Conservation (phyloP, 2,329 filamentous ascomycete genomes). For the Raffaelea arxii region DNA sequence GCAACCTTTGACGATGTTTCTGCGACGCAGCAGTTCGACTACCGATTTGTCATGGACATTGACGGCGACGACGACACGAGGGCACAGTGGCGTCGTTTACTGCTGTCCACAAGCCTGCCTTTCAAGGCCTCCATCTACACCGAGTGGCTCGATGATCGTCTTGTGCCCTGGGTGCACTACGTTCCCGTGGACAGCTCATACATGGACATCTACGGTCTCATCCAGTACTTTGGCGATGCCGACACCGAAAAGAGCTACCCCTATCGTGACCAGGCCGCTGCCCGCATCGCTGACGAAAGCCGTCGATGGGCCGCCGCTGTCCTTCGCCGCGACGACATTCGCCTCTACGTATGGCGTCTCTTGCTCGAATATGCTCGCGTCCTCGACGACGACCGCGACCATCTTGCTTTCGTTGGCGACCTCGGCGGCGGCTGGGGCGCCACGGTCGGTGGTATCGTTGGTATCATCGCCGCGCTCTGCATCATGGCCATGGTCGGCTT, state of each 20-base stretch:
- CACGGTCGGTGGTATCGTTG: no score
- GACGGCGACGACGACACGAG: constrained; percentile 58
- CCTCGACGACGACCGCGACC: constrained; percentile 32
- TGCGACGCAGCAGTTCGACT: constrained; percentile 38
- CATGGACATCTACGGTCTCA: constrained; percentile 52
- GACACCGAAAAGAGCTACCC: neutral
- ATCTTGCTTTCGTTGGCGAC: constrained; percentile 34
- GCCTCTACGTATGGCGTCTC: constrained; percentile 53
- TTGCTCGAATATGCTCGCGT: constrained; percentile 48
- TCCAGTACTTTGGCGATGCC: constrained; percentile 46
- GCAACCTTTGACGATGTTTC: constrained; percentile 15
- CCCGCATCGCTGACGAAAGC: constrained; percentile 49
- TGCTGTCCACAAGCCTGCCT: constrained; percentile 54
- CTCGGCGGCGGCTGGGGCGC: no score
- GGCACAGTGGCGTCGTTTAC: constrained; percentile 51
- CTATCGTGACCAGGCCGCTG: constrained; percentile 38
- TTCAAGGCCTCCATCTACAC: constrained; percentile 63
- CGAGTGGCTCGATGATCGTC: constrained; percentile 64
- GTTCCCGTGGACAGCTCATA: constrained; percentile 60
- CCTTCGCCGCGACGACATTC: constrained; percentile 55
- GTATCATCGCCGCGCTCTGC: no score
- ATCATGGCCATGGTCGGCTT: no score
- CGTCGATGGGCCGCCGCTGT: constrained; percentile 52
- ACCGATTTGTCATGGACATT: constrained; percentile 59
- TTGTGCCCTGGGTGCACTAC: constrained; percentile 63